These are phyloP conservation scores for Colletotrichum lini DNA, from an alignment of 2,329 filamentous ascomycete species.

Conservation along the genomic window DNA sequence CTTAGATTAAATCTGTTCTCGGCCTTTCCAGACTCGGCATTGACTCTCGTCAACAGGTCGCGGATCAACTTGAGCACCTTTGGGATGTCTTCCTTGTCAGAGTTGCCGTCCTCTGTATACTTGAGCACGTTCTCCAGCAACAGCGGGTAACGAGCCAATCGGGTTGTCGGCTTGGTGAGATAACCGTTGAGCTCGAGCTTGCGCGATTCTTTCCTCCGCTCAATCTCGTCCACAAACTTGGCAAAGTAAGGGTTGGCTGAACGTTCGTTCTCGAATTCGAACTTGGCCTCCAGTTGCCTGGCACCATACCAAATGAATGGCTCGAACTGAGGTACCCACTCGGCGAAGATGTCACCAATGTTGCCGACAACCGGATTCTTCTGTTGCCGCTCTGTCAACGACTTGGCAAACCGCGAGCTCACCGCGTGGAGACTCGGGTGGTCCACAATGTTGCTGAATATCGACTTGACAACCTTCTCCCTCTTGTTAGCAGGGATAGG, in stretches of 20 bases:
- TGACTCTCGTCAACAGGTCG: constrained; percentile 89
- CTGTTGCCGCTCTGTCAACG: constrained; percentile 91
- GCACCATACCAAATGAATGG: constrained; percentile 98
- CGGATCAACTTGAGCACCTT: constrained; percentile 90
- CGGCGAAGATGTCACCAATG: constrained; percentile 93
- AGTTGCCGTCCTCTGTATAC: constrained; percentile 88
- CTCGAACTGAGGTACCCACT: constrained; percentile 92
- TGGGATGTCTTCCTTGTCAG: constrained; percentile 92
- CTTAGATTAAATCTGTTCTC: constrained; percentile 98
- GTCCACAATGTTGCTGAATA: constrained; percentile 97
- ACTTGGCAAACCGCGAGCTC: constrained; percentile 88
- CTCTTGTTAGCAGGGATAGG: constrained; percentile 90
- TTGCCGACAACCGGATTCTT: constrained; percentile 90
- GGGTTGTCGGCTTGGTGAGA: constrained; percentile 95
- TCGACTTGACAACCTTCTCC: constrained; percentile 92
- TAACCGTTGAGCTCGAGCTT: constrained; percentile 98
- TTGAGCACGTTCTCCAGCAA: constrained; percentile 93
- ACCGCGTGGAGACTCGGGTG: constrained; percentile 85
- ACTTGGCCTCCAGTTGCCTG: constrained; percentile 96
- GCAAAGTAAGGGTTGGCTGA: constrained; percentile 86
- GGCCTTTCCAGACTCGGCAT: constrained; percentile 94
- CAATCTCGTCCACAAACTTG: constrained; percentile 96
- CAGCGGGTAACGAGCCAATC: constrained; percentile 93
- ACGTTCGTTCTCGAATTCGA: constrained; percentile 97
- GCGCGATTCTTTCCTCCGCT: constrained; percentile 94